Percentiles rank a stretch among this genome's conserved stretches.
Conservation (phyloP, 2,329 filamentous ascomycete species). For the Clonostachys chloroleuca region DNA sequence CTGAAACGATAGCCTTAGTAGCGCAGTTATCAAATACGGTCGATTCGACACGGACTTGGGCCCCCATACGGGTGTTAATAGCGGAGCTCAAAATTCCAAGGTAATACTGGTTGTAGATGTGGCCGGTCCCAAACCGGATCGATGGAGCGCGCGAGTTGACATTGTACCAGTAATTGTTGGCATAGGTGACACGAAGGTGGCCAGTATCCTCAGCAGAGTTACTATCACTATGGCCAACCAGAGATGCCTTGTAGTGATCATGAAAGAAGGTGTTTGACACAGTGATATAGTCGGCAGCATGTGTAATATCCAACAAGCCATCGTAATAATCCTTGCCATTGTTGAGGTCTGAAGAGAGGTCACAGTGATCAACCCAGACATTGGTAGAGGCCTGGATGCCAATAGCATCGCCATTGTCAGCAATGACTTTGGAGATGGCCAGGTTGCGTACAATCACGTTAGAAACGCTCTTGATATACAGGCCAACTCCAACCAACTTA, state of each 20-base stretch:
- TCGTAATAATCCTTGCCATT: constrained; percentile 31
- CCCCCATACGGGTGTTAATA: constrained; percentile 47
- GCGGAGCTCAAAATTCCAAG: constrained; percentile 31
- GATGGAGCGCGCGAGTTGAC: constrained; percentile 53
- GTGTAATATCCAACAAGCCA: constrained; percentile 33
- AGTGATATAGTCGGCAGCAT: constrained; percentile 32
- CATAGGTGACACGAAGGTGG: constrained; percentile 51
- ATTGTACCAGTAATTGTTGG: constrained; percentile 56
- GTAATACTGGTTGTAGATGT: constrained; percentile 37
- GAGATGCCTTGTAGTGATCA: constrained; percentile 47
- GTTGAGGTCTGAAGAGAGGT: constrained; percentile 26
- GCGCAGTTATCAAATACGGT: constrained; percentile 36
- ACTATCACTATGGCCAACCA: constrained; percentile 55
- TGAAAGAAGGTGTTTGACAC: constrained; percentile 33
- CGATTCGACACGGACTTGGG: constrained; percentile 48
- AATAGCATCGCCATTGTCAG: constrained; percentile 42
- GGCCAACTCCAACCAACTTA: constrained; percentile 32
- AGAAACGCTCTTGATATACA: constrained; percentile 39
- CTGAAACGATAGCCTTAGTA: constrained; percentile 20
- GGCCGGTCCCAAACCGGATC: constrained; percentile 55
- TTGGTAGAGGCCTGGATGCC: constrained; percentile 38
- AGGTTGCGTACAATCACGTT: constrained; percentile 55
- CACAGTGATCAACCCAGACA: constrained; percentile 38
- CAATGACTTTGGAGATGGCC: constrained; percentile 40
- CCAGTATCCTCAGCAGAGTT: constrained; percentile 53